Base-by-base conservation (phyloP, 2,329 filamentous ascomycete genomes). In the Alternaria metachromatica region DNA sequence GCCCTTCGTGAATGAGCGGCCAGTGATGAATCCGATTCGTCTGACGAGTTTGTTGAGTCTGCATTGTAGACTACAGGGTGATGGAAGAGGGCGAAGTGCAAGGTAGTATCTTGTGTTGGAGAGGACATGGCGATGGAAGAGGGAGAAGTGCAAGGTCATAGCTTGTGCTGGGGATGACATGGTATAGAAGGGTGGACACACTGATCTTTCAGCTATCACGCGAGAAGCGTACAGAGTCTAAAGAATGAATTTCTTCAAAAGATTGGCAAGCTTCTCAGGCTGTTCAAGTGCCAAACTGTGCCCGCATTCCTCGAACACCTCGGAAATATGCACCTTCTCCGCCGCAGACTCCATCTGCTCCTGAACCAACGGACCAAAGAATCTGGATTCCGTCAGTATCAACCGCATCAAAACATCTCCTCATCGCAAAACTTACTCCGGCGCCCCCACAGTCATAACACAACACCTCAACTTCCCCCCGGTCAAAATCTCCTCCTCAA, bases 271-370 rank as follows among this genome's bases (percentile, higher is more conserved):
- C 5, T 63, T 55, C 43, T 71, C 67, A 4, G 70, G 70, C 7
- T 68, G 69, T 43, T 70, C 70, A 13, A 72, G 63, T 21, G 67
- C 64, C 25, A 72, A 49, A 15, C 64, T 70, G 33, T 70, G 69
- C 1, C 71, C 68, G 5, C 70, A 72, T 8, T 63, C 53, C 10
- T 73, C 67, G 12, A 68, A 70, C 13, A 74, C 65, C 41, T 77
- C 73, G 1, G 68, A 68, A 45, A 74, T 74, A 5, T 64, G 61
- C 7, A 78, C 63, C 23, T 70, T 76, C 6, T 78, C 78, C 20
- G 73, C 68, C 5, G 76, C 76, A n/a, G 65, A 60, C 37, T 72
- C 63, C 43, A 78, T 80, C 46, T 76, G 68, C 37, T 73, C 67
- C 13, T 69, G 62, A 0, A 72, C 67, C 5, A 71, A 55, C 2